Evolutionary conservation across 202 grass and related monocot genomes (phyloP).

Genomic region (Panicum virgatum): DNA sequence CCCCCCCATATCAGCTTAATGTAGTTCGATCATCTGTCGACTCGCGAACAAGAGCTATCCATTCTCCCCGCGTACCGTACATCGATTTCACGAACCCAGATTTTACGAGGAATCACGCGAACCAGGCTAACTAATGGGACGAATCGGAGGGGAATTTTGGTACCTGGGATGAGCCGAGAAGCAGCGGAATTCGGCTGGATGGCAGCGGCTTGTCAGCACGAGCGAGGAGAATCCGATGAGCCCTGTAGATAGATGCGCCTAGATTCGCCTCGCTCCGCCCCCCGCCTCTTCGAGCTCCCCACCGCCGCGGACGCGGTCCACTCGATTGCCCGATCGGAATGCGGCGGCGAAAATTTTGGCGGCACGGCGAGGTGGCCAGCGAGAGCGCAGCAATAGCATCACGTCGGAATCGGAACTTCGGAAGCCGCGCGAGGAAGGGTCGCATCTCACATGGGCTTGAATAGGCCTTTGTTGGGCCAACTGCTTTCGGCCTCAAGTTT

Average conservation of each 20-base stretch:
- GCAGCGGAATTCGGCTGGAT: background rate
- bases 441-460: constrained; percentile 9
- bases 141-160: background rate
- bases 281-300: background rate
- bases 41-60: background rate
- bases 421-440: background rate
- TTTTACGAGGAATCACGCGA: background rate
- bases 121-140: background rate
- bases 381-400: background rate
- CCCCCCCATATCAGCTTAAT: background rate
- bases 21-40: background rate
- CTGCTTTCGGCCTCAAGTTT: no score
- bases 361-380: constrained; percentile 3
- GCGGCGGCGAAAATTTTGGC: constrained; percentile 33
- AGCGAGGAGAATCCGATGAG: background rate
- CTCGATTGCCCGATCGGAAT: background rate
- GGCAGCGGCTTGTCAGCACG: background rate
- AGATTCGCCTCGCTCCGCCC: background rate
- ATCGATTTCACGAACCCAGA: background rate
- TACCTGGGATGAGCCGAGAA: constrained; percentile 8
- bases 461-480: no score
- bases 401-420: background rate
- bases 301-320: background rate
- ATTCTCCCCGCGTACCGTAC: background rate
- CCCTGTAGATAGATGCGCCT: background rate